These are phyloP conservation scores for Mimosa bimucronata DNA, from an alignment of 306 rosid species.

Conservation along the genomic window DNA sequence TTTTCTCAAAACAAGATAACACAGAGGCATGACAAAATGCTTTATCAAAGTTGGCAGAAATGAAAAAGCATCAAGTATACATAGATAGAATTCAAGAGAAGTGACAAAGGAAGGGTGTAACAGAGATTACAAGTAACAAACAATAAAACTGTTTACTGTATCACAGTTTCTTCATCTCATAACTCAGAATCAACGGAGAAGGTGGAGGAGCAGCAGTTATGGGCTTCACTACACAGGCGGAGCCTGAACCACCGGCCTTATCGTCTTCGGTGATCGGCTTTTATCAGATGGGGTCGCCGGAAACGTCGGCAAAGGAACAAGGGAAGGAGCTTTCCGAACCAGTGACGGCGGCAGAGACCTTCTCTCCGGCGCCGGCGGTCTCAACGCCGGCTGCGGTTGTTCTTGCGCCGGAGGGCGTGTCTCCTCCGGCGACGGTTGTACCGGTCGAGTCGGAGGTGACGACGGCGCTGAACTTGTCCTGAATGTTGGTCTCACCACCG, in stretches of 20 bases:
- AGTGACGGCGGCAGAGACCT: constrained; percentile 35
- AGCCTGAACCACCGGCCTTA: constrained; percentile 28
- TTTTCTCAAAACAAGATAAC: too few relatives aligned
- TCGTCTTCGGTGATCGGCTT: constrained; percentile 35
- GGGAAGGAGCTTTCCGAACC: constrained; percentile 14
- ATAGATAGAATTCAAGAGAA: background rate
- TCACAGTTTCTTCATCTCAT: background rate
- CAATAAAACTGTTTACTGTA: background rate
- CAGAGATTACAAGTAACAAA: background rate
- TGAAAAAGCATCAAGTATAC: too few relatives aligned
- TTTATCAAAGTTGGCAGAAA: background rate
- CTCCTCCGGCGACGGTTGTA: background rate
- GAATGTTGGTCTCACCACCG: constrained; percentile 14
- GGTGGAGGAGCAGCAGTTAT: constrained; percentile 43
- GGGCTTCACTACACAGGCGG: constrained; percentile 38
- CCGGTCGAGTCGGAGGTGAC: background rate
- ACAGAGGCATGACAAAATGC: background rate
- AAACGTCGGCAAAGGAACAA: too few relatives aligned
- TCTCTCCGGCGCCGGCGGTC: background rate
- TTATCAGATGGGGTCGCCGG: too few relatives aligned
- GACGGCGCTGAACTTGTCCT: constrained; percentile 31
- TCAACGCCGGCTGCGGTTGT: too few relatives aligned
- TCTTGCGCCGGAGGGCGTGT: background rate
- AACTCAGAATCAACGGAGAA: constrained; percentile 45
- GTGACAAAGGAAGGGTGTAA: background rate